Percentiles rank a stretch among this genome's conserved stretches.
Evolutionary conservation across 192 early-diverging fungal species (phyloP).

Genomic region (Kappamyces sp.): DNA sequence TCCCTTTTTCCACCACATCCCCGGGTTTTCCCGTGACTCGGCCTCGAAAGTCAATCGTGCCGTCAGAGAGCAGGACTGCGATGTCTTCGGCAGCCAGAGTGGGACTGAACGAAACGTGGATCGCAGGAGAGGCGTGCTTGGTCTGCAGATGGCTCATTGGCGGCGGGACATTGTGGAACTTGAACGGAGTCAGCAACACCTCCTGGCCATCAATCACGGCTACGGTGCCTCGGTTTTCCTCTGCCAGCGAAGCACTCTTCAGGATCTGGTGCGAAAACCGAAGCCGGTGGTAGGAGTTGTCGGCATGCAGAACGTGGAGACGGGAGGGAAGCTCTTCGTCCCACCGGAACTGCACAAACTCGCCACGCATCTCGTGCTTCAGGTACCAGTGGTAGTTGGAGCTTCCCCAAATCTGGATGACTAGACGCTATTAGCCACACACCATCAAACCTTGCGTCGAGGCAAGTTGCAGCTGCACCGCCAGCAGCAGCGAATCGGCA

Average conservation of each 20-base stretch:
- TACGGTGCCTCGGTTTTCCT: constrained; percentile 49
- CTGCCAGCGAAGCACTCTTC: constrained; percentile 29
- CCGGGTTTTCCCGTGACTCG: neutral
- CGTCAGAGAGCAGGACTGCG: constrained; percentile 61
- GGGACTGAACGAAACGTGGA: constrained; percentile 61
- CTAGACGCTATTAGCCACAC: neutral
- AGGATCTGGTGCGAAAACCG: constrained; percentile 7
- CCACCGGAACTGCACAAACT: constrained; percentile 62
- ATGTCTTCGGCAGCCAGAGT: constrained; percentile 62
- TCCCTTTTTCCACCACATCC: constrained; percentile 24
- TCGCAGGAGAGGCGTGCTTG: constrained; percentile 34
- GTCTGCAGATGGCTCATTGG: constrained; percentile 70
- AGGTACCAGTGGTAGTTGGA: constrained; percentile 97
- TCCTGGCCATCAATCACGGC: constrained; percentile 71
- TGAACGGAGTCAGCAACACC: constrained; percentile 70
- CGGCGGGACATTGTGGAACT: constrained; percentile 82
- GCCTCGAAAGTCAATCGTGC: constrained; percentile 16
- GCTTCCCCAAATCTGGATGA: constrained; percentile 86
- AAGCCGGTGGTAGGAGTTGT: neutral
- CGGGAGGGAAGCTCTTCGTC: constrained; percentile 67
- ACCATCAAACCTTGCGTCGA: neutral
- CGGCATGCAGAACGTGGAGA: constrained; percentile 53
- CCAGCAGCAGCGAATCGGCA: constrained; percentile 80
- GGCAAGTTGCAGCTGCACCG: constrained; percentile 52
- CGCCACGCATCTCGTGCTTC: constrained; percentile 70